Base-by-base conservation (phyloP, 805 yeast species). In the Wickerhamiella domercqiae region DNA sequence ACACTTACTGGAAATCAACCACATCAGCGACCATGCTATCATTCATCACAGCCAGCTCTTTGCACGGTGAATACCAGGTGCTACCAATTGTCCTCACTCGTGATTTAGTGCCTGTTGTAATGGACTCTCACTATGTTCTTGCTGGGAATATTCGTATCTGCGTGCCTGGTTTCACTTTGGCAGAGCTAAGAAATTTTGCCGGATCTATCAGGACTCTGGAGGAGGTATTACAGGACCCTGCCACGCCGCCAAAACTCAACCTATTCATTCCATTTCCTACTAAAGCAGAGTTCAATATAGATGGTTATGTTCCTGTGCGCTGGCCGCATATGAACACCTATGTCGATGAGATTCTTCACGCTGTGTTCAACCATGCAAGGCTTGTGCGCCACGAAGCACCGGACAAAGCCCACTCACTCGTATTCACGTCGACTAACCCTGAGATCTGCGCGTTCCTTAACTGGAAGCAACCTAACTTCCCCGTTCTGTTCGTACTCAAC, bases 391-490 rank as follows among this genome's bases (percentile, higher is more conserved):
- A 30, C 19, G 26, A 24, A 13, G 26, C 9, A 9, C 26, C 26
- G 13, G 37, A 42, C 20, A 32, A 35, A 1, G 43, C 40, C 29
- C 48, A 33, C 64, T 74, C 93, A 1, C 61, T 90, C 31, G 75
- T 87, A 7, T 81, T 90, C 57, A 73, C 93, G 9, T 82, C 95
- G 1, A 71, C 79, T 39, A 83, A 84, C 56, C 79, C 94, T 24
- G 71, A 75, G 33, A 82, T 84, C n/a, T 90, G 97, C 59, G 82
- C 94, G 7, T 79, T 83, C 33, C 61, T 90, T 48, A 90, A 90
- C 59, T 90, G 98, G 98, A 90, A 90, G 58, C 98, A 90, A 59
- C 97, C 98, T 11, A 87, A 87, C 55, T 90, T 78, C 59, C 96
- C 98, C 0, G 97, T 90, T 0, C 75, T 90, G 46, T 79, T 81